These are phyloP conservation scores for Rhizopogon sp. DNA, from an alignment of 768 basidiomycete species.

Conservation along the genomic window DNA sequence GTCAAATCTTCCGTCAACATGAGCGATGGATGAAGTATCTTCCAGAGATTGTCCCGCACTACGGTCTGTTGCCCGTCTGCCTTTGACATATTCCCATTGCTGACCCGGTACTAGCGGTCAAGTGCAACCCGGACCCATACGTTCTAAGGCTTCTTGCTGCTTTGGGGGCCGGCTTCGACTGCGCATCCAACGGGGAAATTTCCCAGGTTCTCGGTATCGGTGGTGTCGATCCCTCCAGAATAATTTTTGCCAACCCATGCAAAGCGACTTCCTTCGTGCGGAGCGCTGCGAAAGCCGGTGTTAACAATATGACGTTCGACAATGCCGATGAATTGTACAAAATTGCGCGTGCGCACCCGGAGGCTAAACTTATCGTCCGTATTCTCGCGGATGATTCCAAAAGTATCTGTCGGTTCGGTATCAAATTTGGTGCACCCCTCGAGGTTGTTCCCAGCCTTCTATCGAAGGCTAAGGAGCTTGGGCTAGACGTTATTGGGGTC, in stretches of 20 bases:
- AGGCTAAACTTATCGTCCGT: conserved; percentile 84
- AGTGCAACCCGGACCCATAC: conserved; percentile 97
- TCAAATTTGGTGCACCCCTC: conserved; percentile 95
- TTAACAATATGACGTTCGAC: conserved; percentile 97
- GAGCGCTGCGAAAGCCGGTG: conserved; percentile 70
- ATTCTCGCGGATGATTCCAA: conserved; percentile 99
- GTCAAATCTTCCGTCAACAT: conserved; percentile 81
- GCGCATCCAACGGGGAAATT: conserved; percentile 94
- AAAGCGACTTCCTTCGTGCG: conserved; percentile 94
- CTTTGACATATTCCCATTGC: conserved; percentile 18
- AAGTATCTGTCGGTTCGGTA: conserved; percentile 86
- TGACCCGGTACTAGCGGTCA: conserved; percentile 61
- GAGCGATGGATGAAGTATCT: conserved; percentile 74
- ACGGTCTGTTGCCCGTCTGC: conserved; percentile 52
- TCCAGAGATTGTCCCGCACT: conserved; percentile 88
- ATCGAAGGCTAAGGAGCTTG: conserved; percentile 69
- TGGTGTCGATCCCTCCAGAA: conserved; percentile 69
- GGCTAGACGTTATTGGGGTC: conserved; percentile 86
- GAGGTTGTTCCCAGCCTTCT: conserved; percentile 75
- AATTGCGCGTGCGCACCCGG: conserved; percentile 73
- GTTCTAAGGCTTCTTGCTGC: conserved; percentile 87
- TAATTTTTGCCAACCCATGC: conserved; percentile 99
- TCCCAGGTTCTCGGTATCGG: conserved; percentile 69
- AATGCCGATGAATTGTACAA: conserved; percentile 96
- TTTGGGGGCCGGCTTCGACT: conserved; percentile 93